Evolutionary conservation across 345 rosid genomes (phyloP), one percentile per base, ranked within the genome.

Genomic region (Populus deltoides): DNA sequence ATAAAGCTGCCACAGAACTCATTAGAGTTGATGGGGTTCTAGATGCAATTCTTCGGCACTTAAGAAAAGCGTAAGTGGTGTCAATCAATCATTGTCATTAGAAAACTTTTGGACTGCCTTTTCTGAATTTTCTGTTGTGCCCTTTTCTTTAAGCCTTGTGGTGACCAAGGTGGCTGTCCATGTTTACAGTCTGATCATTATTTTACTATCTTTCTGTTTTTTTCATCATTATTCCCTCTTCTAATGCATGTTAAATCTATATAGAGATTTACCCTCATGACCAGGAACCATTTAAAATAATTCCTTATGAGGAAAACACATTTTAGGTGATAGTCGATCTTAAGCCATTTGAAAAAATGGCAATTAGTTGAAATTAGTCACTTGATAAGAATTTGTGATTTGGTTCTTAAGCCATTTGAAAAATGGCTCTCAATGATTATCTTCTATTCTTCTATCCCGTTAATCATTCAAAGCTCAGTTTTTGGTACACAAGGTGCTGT

Each of bases 1-100:
- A 94, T 80, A 92, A 89, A 85, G 97, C 93, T 25, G 99, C 94
- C 53, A 86, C 89, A 3, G 92, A 91, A 80, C 99, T 96, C 53
- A 89, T 90, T 31, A 88, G 71, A 82, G 90, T 91, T 38, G 94
- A 96, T 71, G 94, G 97, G 68, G 82, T 92, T 71, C 80, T 89
- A 59, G 97, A 92, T 57, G 93, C 97, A 79, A 89, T 96, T 83
- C 84, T 89, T 81, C 89, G 94, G 53, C 99, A 96, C 89, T 83
- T 93, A 72, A 88, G 86, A 78, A 93, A 86, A 81, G 88, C 89
- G 97, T 96, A 84, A 88, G 97, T 78, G 76, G 80, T 75, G 75
- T 80, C 83, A 27, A 29, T 71, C 24, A 35, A 18, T 57, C 1
- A 55, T 45, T 45, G 13, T 45, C 22, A 12, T 39, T 53, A 65